These are phyloP conservation scores for Penicillium lagena DNA, from an alignment of 495 filamentous ascomycete genomes.

Conservation along the genomic window DNA sequence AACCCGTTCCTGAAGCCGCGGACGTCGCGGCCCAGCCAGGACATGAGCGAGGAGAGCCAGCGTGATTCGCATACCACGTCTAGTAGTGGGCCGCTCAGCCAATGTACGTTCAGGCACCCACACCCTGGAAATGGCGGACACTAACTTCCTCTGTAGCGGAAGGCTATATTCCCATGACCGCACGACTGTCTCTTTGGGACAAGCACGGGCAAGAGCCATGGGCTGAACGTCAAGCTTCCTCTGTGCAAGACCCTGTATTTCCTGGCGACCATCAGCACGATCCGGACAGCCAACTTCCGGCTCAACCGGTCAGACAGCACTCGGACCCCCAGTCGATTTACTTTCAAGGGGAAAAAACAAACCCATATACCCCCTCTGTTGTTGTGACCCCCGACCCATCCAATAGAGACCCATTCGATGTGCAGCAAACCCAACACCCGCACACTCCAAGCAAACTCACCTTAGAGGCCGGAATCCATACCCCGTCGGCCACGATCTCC, in stretches of 20 bases:
- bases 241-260: neutral
- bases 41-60: conserved; percentile 10
- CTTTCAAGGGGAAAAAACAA: conserved; percentile 9
- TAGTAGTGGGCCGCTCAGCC: conserved; percentile 23
- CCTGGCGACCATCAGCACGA: neutral
- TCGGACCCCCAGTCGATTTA: conserved; percentile 14
- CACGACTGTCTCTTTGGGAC: conserved; percentile 36
- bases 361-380: conserved; percentile 11
- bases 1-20: conserved; percentile 37
- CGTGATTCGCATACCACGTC: conserved; percentile 13
- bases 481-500: conserved; percentile 19
- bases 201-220: conserved; percentile 18
- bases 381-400: conserved; percentile 3
- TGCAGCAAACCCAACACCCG: conserved; percentile 1
- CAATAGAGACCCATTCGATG: neutral
- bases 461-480: conserved; percentile 15
- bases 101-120: conserved; percentile 17
- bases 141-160: conserved; percentile 23
- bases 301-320: conserved; percentile 15
- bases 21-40: conserved; percentile 9
- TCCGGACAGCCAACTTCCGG: neutral
- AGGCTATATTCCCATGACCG: conserved; percentile 43
- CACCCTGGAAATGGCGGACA: neutral
- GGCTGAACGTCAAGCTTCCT: conserved; percentile 5
- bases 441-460: conserved; percentile 7